A percentile compares a stretch with the other conserved stretches of the same genome.
phyloP scores from a whole-genome alignment of 257 asterid genomes.

The Jacaranda copaia region DNA sequence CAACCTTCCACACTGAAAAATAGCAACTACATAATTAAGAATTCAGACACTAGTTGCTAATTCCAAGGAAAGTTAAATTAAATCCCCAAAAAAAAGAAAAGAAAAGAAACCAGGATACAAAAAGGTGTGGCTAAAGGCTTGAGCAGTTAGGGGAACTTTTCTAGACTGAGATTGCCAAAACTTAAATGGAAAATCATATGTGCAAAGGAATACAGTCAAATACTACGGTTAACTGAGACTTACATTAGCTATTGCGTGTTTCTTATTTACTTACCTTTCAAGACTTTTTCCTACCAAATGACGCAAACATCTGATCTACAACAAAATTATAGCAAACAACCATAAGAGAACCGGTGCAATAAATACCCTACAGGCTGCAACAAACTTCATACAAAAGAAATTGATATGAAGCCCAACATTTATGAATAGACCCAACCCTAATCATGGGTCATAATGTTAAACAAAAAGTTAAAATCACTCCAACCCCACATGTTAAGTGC shows the following conservation, averaged over 20 bases:
- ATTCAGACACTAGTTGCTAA: background rate
- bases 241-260: no score
- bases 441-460: conserved; percentile 10
- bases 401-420: background rate
- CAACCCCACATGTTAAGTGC: conserved; percentile 34
- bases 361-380: background rate
- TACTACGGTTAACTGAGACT: no score
- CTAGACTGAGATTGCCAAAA: no score
- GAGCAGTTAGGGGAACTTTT: no score
- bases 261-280: no score
- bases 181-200: no score
- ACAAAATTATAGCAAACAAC: background rate
- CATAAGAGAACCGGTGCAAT: background rate
- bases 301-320: background rate
- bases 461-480: background rate
- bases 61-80: background rate
- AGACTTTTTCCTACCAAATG: no score
- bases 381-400: conserved; percentile 17
- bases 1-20: background rate
- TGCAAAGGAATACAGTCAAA: no score
- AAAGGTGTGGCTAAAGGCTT: no score
- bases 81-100: no score
- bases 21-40: conserved; percentile 13
- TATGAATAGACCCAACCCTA: background rate
- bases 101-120: background rate